Conservation (phyloP, 495 filamentous ascomycete genomes). For the Daldinia bambusicola region DNA sequence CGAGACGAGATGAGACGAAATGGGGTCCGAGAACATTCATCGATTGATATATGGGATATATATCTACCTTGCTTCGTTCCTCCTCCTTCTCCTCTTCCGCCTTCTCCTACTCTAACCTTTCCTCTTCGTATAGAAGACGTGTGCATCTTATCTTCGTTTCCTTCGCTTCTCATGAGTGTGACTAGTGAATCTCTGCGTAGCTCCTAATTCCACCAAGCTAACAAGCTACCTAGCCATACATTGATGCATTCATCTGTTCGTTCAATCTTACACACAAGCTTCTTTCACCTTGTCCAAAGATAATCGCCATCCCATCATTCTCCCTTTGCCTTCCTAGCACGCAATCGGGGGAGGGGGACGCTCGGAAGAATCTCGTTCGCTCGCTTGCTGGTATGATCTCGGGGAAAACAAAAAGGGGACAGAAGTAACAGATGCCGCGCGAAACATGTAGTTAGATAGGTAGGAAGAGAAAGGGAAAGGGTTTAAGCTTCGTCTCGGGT, state of each 20-base stretch:
- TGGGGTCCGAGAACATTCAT: conserved; percentile 14
- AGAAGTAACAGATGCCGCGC: not conserved
- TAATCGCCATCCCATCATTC: not conserved
- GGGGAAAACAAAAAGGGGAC: not conserved
- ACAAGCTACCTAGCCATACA: not conserved
- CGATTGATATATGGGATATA: conserved; percentile 39
- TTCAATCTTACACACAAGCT: not conserved
- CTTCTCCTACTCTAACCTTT: not conserved
- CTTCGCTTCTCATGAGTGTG: not conserved
- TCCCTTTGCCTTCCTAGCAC: not conserved
- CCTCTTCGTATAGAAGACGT: conserved; percentile 4
- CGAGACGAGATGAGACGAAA: not conserved
- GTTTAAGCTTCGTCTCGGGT: conserved; percentile 18
- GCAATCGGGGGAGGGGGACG: not conserved
- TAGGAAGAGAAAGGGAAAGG: not conserved
- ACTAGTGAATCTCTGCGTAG: conserved; percentile 1
- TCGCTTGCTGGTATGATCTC: conserved; percentile 8
- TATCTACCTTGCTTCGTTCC: conserved; percentile 35
- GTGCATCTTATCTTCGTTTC: not conserved
- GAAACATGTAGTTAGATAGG: not conserved
- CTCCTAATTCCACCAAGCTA: conserved; percentile 4
- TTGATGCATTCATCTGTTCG: too few relatives aligned
- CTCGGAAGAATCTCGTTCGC: conserved; percentile 1
- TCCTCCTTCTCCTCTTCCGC: not conserved
- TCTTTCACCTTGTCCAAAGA: conserved; percentile 11